Evolutionary conservation across 768 basidiomycete genomes (phyloP), one percentile per base, ranked within the genome.

Genomic region (Rhizopogon sp.): DNA sequence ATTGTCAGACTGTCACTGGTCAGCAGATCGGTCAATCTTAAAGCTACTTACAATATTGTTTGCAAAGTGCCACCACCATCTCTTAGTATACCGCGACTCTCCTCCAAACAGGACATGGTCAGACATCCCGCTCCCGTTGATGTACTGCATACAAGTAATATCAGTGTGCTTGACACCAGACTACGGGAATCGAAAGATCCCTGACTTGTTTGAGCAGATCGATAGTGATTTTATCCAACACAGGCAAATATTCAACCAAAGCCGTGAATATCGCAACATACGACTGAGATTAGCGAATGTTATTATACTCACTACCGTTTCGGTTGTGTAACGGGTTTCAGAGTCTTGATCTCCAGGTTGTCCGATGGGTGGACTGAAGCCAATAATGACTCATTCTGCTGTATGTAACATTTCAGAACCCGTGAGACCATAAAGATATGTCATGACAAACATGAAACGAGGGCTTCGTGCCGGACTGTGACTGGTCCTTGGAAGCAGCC

Each of bases 91-190:
- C 93, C 2, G 22, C 22, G 22, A 96, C 9, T 88, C 85, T 8
- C 93, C 93, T 28, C 88, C 87, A 65, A 81, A 83, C 47, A 95
- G 79, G n/a, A 90, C 88, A 55, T 77, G 77, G 63, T 84, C 83
- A 35, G 74, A 70, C 60, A 93, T 69, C 4, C 76, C 79, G 50
- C 85, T 83, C 55, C 83, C 79, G 41, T 80, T 77, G 66, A 94
- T 83, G 62, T 80, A 94, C 14, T 74, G 63, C 13, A 75, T 69
- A 44, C 93, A 90, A 2, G 71, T 70, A 14, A 74, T 77, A 62
- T 91, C 85, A 59, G 87, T 84, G 92, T 6, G 93, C 93, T 66
- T 96, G 93, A 29, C 94, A 79, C 93, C 93, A 96, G 43, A 93
- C 75, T 3, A 84, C 78, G 6, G 85, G 87, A n/a, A 90, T 69